Conservation (phyloP, 2,329 filamentous ascomycete genomes). For the Lojkania enalia region DNA sequence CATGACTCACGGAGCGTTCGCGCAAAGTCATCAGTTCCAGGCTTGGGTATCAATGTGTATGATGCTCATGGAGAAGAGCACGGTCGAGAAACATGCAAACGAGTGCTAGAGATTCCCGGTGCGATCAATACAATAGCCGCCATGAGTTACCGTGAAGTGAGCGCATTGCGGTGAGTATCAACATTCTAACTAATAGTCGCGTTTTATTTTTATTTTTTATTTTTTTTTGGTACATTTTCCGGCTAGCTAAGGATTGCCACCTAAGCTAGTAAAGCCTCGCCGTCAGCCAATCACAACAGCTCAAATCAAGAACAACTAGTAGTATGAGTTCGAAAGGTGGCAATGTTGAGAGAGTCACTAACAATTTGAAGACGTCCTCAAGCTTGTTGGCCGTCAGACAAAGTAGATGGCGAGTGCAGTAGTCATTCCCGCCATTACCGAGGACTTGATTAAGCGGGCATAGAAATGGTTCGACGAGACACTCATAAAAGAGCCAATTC, state of each 20-base stretch:
- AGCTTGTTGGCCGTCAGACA: slow-evolving; percentile 10
- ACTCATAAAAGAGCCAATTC: slow-evolving; percentile 11
- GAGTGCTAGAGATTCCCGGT: slow-evolving; percentile 30
- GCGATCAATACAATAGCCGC: slow-evolving; percentile 24
- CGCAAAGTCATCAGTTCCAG: slow-evolving; percentile 18
- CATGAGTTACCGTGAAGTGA: slow-evolving; percentile 25
- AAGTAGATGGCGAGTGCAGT: slow-evolving; percentile 18
- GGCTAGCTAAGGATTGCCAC: too few species aligned
- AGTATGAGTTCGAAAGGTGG: too few species aligned
- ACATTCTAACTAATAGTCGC: neutral
- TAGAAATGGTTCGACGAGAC: slow-evolving; percentile 19
- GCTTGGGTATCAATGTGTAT: slow-evolving; percentile 30
- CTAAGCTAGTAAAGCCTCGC: too few species aligned
- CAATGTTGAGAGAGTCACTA: neutral
- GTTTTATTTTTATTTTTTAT: too few species aligned
- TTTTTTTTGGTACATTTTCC: too few species aligned
- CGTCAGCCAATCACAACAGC: too few species aligned
- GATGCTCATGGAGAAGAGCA: slow-evolving; percentile 38
- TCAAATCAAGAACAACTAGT: too few species aligned
- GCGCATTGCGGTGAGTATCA: slow-evolving; percentile 20
- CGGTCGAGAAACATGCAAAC: slow-evolving; percentile 33
- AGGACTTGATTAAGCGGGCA: slow-evolving; percentile 11
- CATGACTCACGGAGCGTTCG: slow-evolving; percentile 24
- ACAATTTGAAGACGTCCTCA: slow-evolving; percentile 6
- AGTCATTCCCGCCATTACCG: slow-evolving; percentile 13